These are phyloP conservation scores for Grosmannia serpens DNA, from an alignment of 2,329 filamentous ascomycete species.

Conservation along the genomic window DNA sequence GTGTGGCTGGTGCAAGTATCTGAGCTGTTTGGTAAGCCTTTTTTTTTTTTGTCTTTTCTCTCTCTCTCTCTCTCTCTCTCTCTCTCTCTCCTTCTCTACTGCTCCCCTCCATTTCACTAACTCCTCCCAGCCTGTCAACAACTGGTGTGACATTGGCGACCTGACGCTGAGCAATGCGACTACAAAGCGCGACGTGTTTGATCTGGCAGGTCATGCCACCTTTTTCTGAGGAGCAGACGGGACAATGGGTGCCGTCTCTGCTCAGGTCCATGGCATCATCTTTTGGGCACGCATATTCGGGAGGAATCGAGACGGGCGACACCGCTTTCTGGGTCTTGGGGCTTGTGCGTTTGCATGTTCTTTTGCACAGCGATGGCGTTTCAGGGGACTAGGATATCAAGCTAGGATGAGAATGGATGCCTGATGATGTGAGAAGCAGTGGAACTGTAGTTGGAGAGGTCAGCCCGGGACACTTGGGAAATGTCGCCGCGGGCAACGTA, in stretches of 20 bases:
- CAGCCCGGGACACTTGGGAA: too few relatives aligned
- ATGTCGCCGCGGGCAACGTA: too few relatives aligned
- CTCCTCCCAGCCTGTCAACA: constrained; percentile 37
- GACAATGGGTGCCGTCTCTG: too few relatives aligned
- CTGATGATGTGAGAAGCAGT: too few relatives aligned
- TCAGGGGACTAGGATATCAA: neutral
- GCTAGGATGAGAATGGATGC: neutral
- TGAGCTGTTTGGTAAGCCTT: constrained; percentile 76
- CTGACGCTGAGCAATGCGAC: constrained; percentile 14
- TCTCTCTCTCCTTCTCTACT: neutral
- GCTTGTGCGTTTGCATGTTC: neutral
- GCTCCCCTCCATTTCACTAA: neutral
- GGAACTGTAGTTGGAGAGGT: too few relatives aligned
- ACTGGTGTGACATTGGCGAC: constrained; percentile 51
- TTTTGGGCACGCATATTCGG: too few relatives aligned
- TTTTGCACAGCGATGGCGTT: constrained; percentile 2
- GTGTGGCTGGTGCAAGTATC: constrained; percentile 89
- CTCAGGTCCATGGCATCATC: too few relatives aligned
- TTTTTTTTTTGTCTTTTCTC: neutral
- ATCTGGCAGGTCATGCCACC: neutral
- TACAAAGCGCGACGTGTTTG: constrained; percentile 14
- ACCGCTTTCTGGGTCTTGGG: neutral
- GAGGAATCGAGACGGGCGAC: neutral
- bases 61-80: neutral
- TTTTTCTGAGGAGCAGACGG: neutral